Evolutionary conservation across 2,329 filamentous ascomycete genomes (phyloP).

Genomic region (Beauveria sp.): DNA sequence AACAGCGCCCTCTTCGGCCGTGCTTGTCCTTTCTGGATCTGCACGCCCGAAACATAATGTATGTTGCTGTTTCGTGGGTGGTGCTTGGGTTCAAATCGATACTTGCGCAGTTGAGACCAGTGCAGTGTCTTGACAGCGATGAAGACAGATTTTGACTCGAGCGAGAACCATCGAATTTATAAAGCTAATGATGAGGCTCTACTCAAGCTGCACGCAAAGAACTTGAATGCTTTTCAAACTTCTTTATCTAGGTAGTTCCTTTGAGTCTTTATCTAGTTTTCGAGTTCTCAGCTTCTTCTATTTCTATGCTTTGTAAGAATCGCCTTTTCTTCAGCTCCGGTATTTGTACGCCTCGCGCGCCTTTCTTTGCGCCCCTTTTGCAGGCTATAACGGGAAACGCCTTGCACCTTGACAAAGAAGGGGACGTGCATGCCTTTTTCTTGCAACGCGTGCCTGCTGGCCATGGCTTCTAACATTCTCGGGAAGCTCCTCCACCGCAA

Average conservation of each 20-base stretch:
- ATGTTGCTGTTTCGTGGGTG: not conserved
- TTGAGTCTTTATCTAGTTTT: not conserved
- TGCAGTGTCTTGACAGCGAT: too few species aligned
- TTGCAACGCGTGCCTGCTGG: not conserved
- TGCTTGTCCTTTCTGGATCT: not conserved
- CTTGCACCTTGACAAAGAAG: not conserved
- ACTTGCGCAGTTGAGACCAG: not conserved
- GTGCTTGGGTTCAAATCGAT: not conserved
- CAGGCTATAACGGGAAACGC: not conserved
- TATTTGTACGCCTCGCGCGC: not conserved
- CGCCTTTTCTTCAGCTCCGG: not conserved
- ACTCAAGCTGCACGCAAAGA: too few species aligned
- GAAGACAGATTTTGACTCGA: too few species aligned
- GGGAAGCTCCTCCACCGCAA: not conserved
- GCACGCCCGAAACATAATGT: not conserved
- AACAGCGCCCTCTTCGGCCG: not conserved
- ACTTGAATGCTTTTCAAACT: too few species aligned
- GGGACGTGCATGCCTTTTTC: not conserved
- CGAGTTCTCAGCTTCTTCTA: not conserved
- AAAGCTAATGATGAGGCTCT: too few species aligned
- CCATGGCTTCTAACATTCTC: not conserved
- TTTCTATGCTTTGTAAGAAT: not conserved
- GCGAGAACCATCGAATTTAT: too few species aligned
- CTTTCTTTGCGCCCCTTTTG: not conserved
- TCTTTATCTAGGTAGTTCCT: too few species aligned